Evolutionary conservation across 306 rosid species (phyloP), one percentile per base, ranked within the genome.

Genomic region (Nissolia schottii): DNA sequence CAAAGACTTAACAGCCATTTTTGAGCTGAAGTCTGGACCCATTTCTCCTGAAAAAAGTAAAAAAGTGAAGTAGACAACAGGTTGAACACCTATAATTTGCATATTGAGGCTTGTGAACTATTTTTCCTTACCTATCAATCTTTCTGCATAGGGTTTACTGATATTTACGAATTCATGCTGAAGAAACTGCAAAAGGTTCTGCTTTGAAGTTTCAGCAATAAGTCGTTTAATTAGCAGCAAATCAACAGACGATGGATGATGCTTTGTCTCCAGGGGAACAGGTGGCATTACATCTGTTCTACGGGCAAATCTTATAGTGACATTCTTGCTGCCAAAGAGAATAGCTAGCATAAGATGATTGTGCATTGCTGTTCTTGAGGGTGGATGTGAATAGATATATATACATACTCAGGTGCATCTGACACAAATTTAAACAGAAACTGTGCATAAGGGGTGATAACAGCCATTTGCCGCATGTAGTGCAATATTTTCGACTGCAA

Each of bases 281-380:
- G 98, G 88, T 29, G 98, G 98, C 98, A 91, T 93, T 18, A 91
- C 98, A 79, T 93, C 97, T 0, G 98, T 91, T 87, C 98, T 91
- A 68, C 98, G 86, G 34, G 97, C 75, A 85, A 93, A 93, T 79
- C 87, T 89, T 80, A 93, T 78, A 37, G 97, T 82, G 28, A 91
- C 83, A 79, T 83, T 93, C 88, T 93, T 91, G 77, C 98, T 93
- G 87, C 91, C 55, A 73, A 71, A 67, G 31, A 67, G 58, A 67
- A 71, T 22, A 57, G 62, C 70, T 8, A 25, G 76, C 35, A 40
- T 57, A 50, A 60, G 79, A 83, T 25, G 49, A 71, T 77, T 59
- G 61, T 23, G 64, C 34, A 55, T 20, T 16, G 75, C 25, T 59
- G 59, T 34, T 35, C 19, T 9, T 11, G 4, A 59, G 37, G 32